Base-by-base conservation (phyloP, 1,139 yeast genomes). In the Lodderomyces pseudojiufengensis region DNA sequence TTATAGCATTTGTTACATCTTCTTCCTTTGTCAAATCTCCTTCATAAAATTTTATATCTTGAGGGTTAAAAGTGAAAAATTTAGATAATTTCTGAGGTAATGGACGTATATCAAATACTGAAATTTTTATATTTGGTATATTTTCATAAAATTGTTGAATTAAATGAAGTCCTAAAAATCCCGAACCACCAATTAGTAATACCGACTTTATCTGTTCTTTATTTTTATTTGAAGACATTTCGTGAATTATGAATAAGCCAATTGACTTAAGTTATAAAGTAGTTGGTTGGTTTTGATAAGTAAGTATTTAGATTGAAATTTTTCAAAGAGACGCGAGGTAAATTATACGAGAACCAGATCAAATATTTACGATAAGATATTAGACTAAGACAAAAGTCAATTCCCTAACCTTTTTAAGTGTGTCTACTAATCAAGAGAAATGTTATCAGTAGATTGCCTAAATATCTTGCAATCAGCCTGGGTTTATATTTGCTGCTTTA, bases 31-130 rank as follows among this genome's bases (percentile, higher is more conserved):
- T 87, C 44, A 94, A 64, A 53, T 92, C 98, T 30, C 97, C 98
- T 47, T 80, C 69, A 54, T 80, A 84, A 45, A 82, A 80, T 1
- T 55, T 55, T 38, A 92, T 74, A 32, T 69, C 57, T 1, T 59
- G 48, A 1, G 79, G 73, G 48, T 80, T 77, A 57, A 87, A 90
- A 1, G 90, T 78, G 63, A 86, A 88, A 51, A 82, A 84, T 24
- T 66, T 69, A 9, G 95, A 77, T 30, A 87, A 60, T 36, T 68
- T 65, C 27, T 76, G 82, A 9, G 95, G 95, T 32, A 88, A 63
- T 14, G 94, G 94, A 47, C 97, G 81, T 35, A 92, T 80, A 57
- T 94, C 98, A 55, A 92, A 86, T 16, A 92, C 95, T 50, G 84
- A 84, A 43, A 90, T 83, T 35, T 74, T 62, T 8, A 95, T 87